Evolutionary conservation across 2,329 filamentous ascomycete species (phyloP), one percentile per base, ranked within the genome.

Genomic region (Pezicula radicicola): DNA sequence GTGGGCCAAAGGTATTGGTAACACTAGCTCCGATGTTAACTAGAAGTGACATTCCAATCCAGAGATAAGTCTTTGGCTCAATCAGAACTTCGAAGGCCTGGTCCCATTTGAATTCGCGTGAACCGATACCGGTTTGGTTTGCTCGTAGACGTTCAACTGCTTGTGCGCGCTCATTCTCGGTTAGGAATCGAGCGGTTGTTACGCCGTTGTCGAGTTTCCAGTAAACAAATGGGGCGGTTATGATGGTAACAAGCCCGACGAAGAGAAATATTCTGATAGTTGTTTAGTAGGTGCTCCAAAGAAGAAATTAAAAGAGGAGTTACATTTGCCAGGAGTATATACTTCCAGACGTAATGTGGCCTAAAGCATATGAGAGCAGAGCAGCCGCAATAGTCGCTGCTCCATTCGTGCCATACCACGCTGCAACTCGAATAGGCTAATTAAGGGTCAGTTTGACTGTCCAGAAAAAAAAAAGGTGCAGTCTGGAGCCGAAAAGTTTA

Each of bases 111-210:
- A 86, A 88, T 55, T 87, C 77, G 57, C 84, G 83, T 55, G 83
- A 87, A 1, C 85, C 86, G 15, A 88, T 84, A 0, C 89, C 89
- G 54, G 89, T 89, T 64, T 90, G 83, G 60, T 93, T 93, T 19
- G 83, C 76, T 0, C 88, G 77, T 6, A 93, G 81, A 0, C 89
- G 78, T 56, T 90, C 88, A 25, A 91, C 73, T 0, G 85, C 87
- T 40, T 90, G 75, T 0, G 83, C 66, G 12, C 83, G 81, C 58
- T 93, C 89, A 43, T 82, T 75, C 48, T 85, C 78, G 7, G 73
- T 86, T 25, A 94, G 62, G 52, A 79, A 81, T 13, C 77, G 72
- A 0, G 78, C 78, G 0, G 77, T 77, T 41, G 56, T 52, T 4
- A 64, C 53, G 56, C 84, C 81, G 62, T 79, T 78, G 63, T 85